phyloP scores from a whole-genome alignment of 805 yeast genomes.

The Ogataea siamensis region DNA sequence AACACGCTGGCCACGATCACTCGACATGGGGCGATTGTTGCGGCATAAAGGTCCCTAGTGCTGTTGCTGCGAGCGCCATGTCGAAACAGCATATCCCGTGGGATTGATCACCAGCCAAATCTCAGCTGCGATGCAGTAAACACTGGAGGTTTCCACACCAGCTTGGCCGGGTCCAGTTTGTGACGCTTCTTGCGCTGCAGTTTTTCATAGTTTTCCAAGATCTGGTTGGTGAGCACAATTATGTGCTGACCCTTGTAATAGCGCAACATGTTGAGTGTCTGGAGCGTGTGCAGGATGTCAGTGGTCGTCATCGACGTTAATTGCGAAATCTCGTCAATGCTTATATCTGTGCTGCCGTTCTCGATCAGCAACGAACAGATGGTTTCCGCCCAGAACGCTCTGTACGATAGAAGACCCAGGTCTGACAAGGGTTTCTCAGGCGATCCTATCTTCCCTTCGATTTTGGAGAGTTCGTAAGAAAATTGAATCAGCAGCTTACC shows the following conservation, averaged over 20 bases:
- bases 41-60: constrained; percentile 94
- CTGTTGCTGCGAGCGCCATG: constrained; percentile 80
- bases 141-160: constrained; percentile 94
- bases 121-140: constrained; percentile 93
- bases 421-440: constrained; percentile 98
- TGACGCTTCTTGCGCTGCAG: constrained; percentile 65
- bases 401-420: constrained; percentile 85
- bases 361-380: constrained; percentile 72
- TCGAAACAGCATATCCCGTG: constrained; percentile 57
- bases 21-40: constrained; percentile 96
- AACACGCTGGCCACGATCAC: constrained; percentile 34
- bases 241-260: constrained; percentile 96
- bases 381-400: constrained; percentile 96
- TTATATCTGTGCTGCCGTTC: constrained; percentile 47
- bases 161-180: constrained; percentile 64
- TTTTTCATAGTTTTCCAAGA: constrained; percentile 72
- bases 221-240: constrained; percentile 81
- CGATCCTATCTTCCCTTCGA: constrained; percentile 88
- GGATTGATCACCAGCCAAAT: constrained; percentile 87
- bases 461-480: constrained; percentile 84
- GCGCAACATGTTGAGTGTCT: constrained; percentile 83
- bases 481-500: constrained; percentile 91
- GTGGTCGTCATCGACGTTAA: constrained; percentile 94
- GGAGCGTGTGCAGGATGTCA: constrained; percentile 90
- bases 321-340: constrained; percentile 84